Base-by-base conservation (phyloP, 345 rosid genomes). In the Gossypium arboreum region DNA sequence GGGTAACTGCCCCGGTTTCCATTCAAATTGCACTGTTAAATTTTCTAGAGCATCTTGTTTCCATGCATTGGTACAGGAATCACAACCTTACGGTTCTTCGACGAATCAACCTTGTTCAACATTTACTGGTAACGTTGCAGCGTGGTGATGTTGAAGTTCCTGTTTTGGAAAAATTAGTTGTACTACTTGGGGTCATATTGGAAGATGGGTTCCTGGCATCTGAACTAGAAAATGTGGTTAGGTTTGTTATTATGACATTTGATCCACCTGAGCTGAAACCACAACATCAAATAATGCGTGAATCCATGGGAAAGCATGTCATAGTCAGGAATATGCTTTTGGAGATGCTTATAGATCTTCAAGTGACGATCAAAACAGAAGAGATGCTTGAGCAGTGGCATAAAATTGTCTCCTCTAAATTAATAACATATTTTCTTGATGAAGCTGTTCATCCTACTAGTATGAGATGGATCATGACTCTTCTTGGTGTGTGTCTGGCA, bases 391-490 rank as follows among this genome's bases (percentile, higher is more conserved):
- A 96, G 81, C 97, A 90, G 80, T 96, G 99, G 99, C 94, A 96
- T 86, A 96, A 96, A 88, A 90, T 88, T 77, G 98, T 96, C 63
- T 96, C 99, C 71, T 96, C 99, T 81, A 96, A 92, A 81, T 82
- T 96, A 86, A 88, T 96, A 57, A 90, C 97, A 63, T 96, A 93
- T 86, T 96, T 96, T 78, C 97, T 96, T 64, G 99, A 96, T 82
- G 99, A 93, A 90, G 94, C 98, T 86, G 98, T 88, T 59, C 99
- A 96, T 88, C 98, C 99, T 80, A 93, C 99, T 12, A 93, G 97
- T 69, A 96, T 96, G 98, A 92, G 99, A 88, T 92, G 99, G 98
- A 90, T 96, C 84, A 90, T 93, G 98, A 96, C 99, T 74, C 94
- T 96, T 76, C 97, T 96, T 52, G 99, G 99, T 61, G 97, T 88